A percentile compares a stretch with the other conserved stretches of the same genome.
These are phyloP conservation scores for Metschnikowia reukaufii DNA, from an alignment of 805 yeast species.

Conservation along the genomic window DNA sequence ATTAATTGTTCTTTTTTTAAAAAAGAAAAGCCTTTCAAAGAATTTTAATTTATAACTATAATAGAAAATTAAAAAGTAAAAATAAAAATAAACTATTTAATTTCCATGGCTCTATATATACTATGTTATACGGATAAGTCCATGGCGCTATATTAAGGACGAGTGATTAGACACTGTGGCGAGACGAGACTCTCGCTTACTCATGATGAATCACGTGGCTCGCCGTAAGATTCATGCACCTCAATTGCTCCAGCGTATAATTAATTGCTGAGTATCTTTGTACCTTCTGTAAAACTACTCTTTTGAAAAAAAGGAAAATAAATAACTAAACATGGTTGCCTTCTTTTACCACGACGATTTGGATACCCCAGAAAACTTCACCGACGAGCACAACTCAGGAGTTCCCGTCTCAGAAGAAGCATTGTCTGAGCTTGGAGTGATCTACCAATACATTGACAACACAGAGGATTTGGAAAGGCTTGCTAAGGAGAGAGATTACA, in stretches of 20 bases:
- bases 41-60: too few relatives aligned
- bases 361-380: constrained; percentile 53
- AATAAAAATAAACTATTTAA: too few relatives aligned
- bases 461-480: constrained; percentile 59
- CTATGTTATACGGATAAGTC: too few relatives aligned
- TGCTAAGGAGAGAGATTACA: constrained; percentile 71
- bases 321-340: constrained; percentile 27
- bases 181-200: background rate
- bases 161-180: background rate
- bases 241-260: background rate
- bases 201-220: background rate
- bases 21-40: too few relatives aligned
- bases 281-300: background rate
- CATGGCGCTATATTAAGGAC: too few relatives aligned
- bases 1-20: too few relatives aligned
- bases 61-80: too few relatives aligned
- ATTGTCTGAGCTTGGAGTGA: constrained; percentile 64
- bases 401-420: constrained; percentile 47
- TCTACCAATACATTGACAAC: constrained; percentile 53
- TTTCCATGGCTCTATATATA: too few relatives aligned
- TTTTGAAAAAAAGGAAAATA: background rate
- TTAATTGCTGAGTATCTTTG: background rate
- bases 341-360: constrained; percentile 67
- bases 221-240: background rate
- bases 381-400: constrained; percentile 75